These are phyloP conservation scores for Colletotrichum tropicale DNA, from an alignment of 2,329 filamentous ascomycete species.

Conservation along the genomic window DNA sequence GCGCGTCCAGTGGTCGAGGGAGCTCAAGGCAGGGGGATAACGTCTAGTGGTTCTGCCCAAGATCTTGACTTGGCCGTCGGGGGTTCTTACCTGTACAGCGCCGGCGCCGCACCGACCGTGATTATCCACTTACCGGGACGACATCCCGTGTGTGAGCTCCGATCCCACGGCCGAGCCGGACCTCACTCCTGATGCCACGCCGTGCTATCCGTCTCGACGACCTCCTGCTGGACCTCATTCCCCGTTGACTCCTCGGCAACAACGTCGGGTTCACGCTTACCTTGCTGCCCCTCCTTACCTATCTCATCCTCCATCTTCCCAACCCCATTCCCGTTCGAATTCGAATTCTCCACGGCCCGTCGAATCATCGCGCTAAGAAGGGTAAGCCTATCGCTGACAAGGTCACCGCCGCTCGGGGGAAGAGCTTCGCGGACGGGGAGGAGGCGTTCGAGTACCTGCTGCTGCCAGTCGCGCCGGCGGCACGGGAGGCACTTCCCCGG, in stretches of 20 bases:
- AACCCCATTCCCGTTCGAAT: background rate
- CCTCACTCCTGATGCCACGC: background rate
- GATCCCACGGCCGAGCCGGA: background rate
- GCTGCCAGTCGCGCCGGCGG: background rate
- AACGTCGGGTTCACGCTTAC: background rate
- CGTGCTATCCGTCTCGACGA: background rate
- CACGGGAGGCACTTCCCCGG: slow-evolving; percentile 12
- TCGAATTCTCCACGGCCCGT: background rate
- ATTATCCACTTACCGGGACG: background rate
- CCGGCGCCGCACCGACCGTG: background rate
- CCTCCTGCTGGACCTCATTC: background rate
- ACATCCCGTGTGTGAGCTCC: background rate
- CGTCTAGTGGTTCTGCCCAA: background rate
- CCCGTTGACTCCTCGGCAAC: background rate
- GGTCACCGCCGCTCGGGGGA: background rate
- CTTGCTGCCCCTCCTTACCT: background rate
- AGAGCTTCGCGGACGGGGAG: background rate
- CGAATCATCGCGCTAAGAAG: background rate
- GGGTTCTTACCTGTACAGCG: background rate
- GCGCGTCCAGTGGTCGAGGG: background rate
- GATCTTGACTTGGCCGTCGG: background rate
- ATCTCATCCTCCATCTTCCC: background rate
- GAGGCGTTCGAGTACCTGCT: background rate
- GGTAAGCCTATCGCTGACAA: background rate
- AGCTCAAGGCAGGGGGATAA: background rate